Base-by-base conservation (phyloP, 176 grass and related monocot genomes). In the Carex littledalei region DNA sequence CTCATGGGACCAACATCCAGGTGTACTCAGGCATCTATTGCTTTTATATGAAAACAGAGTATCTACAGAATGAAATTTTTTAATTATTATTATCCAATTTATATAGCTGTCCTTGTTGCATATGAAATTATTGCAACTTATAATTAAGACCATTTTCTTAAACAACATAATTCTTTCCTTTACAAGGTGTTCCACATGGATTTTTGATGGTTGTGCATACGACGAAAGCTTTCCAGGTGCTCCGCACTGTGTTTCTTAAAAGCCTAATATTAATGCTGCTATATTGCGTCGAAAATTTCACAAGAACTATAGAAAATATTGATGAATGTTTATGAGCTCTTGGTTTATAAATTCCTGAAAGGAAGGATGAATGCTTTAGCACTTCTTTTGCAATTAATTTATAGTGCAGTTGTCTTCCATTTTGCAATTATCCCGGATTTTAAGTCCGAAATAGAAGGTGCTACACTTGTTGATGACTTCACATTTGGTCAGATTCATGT, bases 161-260 rank as follows among this genome's bases (percentile, higher is more conserved):
- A 54, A 13, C 22, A 55, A 54, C 21, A 55, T 15, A 73, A 74
- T 9, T 77, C 21, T 77, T 54, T 77, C 15, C 10, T 65, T 24
- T 64, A 66, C 72, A 63, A 83, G 81, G 81, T 83, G 35, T 83
- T 66, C 43, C 20, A 29, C 59, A 83, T 83, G 81, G 62, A 83
- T 47, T 83, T 49, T 43, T 83, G 31, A 78, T 4, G 24, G 50
- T 18, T 56, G 22, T 56, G 14, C 24, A 78, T 78, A 32, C 6
- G 22, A 56, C 6, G 24, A 57, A 78, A 54, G 31, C 45, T 76
- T 78, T 2, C 13, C 14, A 32, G 49, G 16, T 41, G 67, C 18
- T 41, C 4, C 1, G 21, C 24, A 37, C 20, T 32, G 3, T 67
- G 6, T 5, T 32, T 50, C 17, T 17, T 47, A 18, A 83, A 49